phyloP scores from a whole-genome alignment of 129 eudicot species.

The Tagetes erecta region DNA sequence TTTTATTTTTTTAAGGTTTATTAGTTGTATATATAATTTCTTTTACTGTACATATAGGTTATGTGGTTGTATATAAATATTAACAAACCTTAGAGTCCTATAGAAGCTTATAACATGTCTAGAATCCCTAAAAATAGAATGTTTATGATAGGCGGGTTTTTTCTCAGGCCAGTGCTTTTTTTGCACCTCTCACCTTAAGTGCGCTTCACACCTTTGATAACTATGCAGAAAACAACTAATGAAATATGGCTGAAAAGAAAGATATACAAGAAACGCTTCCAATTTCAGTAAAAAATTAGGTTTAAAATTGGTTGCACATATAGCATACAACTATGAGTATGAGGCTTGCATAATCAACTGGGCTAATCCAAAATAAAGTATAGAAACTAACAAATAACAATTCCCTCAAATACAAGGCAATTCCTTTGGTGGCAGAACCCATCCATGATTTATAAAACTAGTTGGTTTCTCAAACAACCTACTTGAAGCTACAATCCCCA shows the following conservation, averaged over 20 bases:
- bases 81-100: too few relatives aligned
- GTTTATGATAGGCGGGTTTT: too few relatives aligned
- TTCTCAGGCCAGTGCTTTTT: too few relatives aligned
- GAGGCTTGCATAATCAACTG: background rate
- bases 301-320: background rate
- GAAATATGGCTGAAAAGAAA: background rate
- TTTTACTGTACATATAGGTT: too few relatives aligned
- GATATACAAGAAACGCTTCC: background rate
- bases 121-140: too few relatives aligned
- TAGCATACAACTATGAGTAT: constrained; percentile 11
- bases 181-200: too few relatives aligned
- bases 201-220: too few relatives aligned
- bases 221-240: background rate
- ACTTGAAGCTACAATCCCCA: constrained; percentile 1
- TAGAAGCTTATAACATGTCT: too few relatives aligned
- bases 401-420: constrained; percentile 23
- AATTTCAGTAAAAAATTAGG: background rate
- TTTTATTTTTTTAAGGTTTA: too few relatives aligned
- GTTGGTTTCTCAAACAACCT: constrained; percentile 19
- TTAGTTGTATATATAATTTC: too few relatives aligned
- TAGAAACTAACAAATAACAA: background rate
- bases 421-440: constrained; percentile 14
- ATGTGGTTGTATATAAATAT: too few relatives aligned
- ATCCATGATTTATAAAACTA: constrained; percentile 11
- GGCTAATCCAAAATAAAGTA: background rate